Evolutionary conservation across 2,329 filamentous ascomycete species (phyloP), one percentile per base, ranked within the genome.

Genomic region (Pyricularia grisea): DNA sequence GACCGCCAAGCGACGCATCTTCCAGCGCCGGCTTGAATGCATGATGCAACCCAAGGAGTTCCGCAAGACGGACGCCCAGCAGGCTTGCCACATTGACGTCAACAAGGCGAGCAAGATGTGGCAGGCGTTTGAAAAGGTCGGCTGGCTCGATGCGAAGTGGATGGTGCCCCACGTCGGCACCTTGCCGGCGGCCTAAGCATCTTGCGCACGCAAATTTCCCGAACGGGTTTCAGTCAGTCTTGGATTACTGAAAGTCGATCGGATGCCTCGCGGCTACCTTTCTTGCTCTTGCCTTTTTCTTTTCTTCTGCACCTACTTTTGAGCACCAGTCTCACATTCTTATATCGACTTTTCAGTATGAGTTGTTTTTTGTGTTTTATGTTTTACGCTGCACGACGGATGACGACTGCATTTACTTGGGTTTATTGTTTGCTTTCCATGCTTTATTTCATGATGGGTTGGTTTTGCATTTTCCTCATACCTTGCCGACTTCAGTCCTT

Each of bases 11-110:
- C 33, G 94, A 70, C 90, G 93, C 70, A 94, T 98, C 76, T 98
- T 98, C 78, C 83, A 90, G 68, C 88, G 88, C 67, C 88, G 92
- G 60, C 85, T 94, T 42, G 87, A 90, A 67, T 87, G 86, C 70
- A 86, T 89, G 2, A 81, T 82, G 69, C 88, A 87, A 50, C 86
- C 86, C 76, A 95, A 96, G 79, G 91, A 94, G 75, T 97, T 97
- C 78, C 90, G 92, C 77, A 97, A 97, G 85, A 98, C 94, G 1
- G 92, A 97, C 77, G 93, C 93, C 5, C 94, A 98, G 78, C 92
- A 97, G 78, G 93, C 92, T n/a, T 97, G 93, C 85, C 96, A 96
- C 82, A 97, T 97, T 72, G 94, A 98, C 75, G 94, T 98, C 77
- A 97, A 97, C 83, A 98, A 97, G 83, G 93, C 94, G 3, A 96